A percentile compares a stretch with the other conserved stretches of the same genome.
Evolutionary conservation across 768 basidiomycete genomes (phyloP).

Genomic region (Suillus placidus): DNA sequence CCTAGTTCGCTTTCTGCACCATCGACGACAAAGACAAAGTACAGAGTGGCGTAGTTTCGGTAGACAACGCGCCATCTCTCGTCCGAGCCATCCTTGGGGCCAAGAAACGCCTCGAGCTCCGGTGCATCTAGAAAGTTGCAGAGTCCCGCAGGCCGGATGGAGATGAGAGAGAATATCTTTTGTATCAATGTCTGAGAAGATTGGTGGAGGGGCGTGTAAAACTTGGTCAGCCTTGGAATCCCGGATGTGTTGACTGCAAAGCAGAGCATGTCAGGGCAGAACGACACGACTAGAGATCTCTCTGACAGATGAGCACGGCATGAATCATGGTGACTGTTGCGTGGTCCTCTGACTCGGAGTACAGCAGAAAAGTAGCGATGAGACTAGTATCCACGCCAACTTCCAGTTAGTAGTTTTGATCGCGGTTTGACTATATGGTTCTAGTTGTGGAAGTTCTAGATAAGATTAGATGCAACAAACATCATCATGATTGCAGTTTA

Average conservation of each 20-base stretch:
- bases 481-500: too few species aligned
- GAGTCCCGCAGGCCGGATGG: slow-evolving; percentile 74
- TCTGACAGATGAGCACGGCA: slow-evolving; percentile 81
- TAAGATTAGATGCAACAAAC: neutral
- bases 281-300: slow-evolving; percentile 20
- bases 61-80: slow-evolving; percentile 89
- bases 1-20: slow-evolving; percentile 96
- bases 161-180: slow-evolving; percentile 89
- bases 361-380: neutral
- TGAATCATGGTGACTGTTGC: slow-evolving; percentile 63
- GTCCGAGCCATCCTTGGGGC: slow-evolving; percentile 48
- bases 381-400: neutral
- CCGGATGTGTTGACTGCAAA: slow-evolving; percentile 89
- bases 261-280: slow-evolving; percentile 23
- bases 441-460: neutral
- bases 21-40: slow-evolving; percentile 97
- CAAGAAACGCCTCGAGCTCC: slow-evolving; percentile 76
- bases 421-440: neutral
- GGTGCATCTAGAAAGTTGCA: slow-evolving; percentile 98
- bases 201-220: slow-evolving; percentile 77
- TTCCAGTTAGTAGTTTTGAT: neutral
- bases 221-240: slow-evolving; percentile 81
- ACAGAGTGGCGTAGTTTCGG: slow-evolving; percentile 92
- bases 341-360: neutral
- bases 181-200: slow-evolving; percentile 69